Base-by-base conservation (phyloP, 352 stramenopile genomes). In the Blastocystis sp. region DNA sequence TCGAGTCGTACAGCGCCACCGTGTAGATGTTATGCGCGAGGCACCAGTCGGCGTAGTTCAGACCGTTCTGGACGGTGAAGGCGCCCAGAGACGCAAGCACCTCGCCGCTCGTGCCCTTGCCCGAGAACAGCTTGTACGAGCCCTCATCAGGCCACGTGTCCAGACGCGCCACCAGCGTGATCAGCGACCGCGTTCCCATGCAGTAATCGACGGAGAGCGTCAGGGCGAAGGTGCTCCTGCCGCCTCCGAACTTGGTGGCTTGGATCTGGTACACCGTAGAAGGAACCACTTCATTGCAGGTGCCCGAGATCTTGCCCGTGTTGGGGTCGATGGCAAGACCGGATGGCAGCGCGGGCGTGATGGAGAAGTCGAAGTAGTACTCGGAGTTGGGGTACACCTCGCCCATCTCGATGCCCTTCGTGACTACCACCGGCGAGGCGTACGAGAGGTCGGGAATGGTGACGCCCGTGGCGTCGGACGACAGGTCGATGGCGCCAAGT, bases 41-140 rank as follows among this genome's bases (percentile, higher is more conserved):
- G 35, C 69, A 80, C 24, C 29, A 63, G 55, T 80, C 69, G n/a
- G 29, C 6, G 35, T 80, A 80, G 41, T 77, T 62, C 13, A 39
- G 60, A 33, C 16, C 31, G 35, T 19, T 80, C 1, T 37, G 13
- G 2, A 80, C 45, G 12, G 69, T 26, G 69, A 80, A 63, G 35
- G n/a, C 16, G 6, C 6, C 16, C 10, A 37, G 10, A 21, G 21
- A 35, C 2, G 39, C 21, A 4, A 63, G 3, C 0, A 26, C 24
- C 9, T 41, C 60, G 39, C 33, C 69, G 13, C 24, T 63, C 2
- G n/a, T 62, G 31, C 60, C 69, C 26, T 45, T 37, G 33, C 41
- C 41, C 1, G 21, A n/a, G 41, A 62, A 80, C 31, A 80, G 55
- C 69, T 80, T 80, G 33, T 51, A 80, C 12, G 26, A 45, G 41